These are phyloP conservation scores for Aquilaria yunnanensis DNA, from an alignment of 345 rosid genomes.

Conservation along the genomic window DNA sequence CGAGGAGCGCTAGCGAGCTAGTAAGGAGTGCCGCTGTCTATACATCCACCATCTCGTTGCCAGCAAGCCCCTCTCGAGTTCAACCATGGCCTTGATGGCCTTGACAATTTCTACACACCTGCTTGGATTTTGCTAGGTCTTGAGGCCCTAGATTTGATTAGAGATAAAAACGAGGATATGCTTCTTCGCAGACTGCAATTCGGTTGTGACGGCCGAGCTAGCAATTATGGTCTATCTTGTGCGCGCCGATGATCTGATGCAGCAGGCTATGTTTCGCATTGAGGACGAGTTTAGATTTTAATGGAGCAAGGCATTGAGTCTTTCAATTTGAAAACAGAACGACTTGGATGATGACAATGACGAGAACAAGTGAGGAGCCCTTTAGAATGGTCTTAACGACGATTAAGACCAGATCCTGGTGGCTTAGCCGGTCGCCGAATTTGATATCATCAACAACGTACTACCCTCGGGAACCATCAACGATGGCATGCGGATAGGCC, in stretches of 20 bases:
- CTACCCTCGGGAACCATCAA: conserved; percentile 71
- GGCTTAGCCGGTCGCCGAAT: conserved; percentile 71
- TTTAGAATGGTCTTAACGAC: conserved; percentile 21
- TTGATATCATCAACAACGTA: conserved; percentile 73
- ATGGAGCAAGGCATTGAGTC: conserved; percentile 77
- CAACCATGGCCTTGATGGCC: too few species aligned
- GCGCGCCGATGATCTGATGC: conserved; percentile 79
- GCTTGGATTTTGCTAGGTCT: too few species aligned
- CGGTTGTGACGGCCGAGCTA: too few species aligned
- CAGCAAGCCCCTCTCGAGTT: too few species aligned
- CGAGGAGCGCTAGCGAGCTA: too few species aligned
- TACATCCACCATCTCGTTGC: too few species aligned
- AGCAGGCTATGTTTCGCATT: conserved; percentile 75
- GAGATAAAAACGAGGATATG: too few species aligned
- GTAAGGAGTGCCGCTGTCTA: too few species aligned
- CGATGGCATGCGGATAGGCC: conserved; percentile 18
- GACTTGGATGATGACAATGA: conserved; percentile 50
- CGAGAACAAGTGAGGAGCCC: conserved; percentile 19
- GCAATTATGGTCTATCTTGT: conserved; percentile 19
- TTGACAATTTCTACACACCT: too few species aligned
- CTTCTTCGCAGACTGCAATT: too few species aligned
- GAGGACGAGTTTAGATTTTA: conserved; percentile 73
- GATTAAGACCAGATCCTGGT: conserved; percentile 50
- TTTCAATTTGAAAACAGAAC: conserved; percentile 22
- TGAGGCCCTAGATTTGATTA: too few species aligned